These are phyloP conservation scores for Halocafeteria seosinensis DNA, from an alignment of 108 stramenopile species.

Conservation along the genomic window DNA sequence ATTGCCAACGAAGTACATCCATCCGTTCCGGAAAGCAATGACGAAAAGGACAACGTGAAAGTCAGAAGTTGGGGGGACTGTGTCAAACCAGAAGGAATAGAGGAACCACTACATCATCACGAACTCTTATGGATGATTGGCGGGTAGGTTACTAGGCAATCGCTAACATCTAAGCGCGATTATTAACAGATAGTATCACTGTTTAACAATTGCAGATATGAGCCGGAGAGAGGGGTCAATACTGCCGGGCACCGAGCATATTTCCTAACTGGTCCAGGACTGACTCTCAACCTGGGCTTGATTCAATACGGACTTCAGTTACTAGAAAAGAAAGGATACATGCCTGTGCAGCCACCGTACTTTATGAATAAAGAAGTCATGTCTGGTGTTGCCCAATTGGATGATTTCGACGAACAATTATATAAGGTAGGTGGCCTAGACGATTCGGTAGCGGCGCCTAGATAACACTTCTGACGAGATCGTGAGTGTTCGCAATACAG, in stretches of 20 bases:
- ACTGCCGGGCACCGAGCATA: slow-evolving; percentile 94
- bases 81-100: slow-evolving; percentile 39
- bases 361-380: slow-evolving; percentile 99
- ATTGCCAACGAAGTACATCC: slow-evolving; percentile 93
- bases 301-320: slow-evolving; percentile 94
- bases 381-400: slow-evolving; percentile 93
- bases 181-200: too few relatives aligned
- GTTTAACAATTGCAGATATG: too few relatives aligned
- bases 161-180: too few relatives aligned
- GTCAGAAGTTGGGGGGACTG: slow-evolving; percentile 43
- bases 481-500: too few relatives aligned
- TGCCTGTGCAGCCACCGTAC: slow-evolving; percentile 90
- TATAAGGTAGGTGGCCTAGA: slow-evolving; percentile 68
- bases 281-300: slow-evolving; percentile 88
- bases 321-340: slow-evolving; percentile 63
- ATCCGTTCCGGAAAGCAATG: slow-evolving; percentile 68
- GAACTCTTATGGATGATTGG: slow-evolving; percentile 85
- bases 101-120: slow-evolving; percentile 64
- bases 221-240: slow-evolving; percentile 69
- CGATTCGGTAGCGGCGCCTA: neutral
- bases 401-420: slow-evolving; percentile 97
- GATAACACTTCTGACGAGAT: neutral
- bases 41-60: slow-evolving; percentile 88
- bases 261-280: slow-evolving; percentile 88
- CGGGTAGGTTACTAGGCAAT: too few relatives aligned